A percentile compares a stretch with the other conserved stretches of the same genome.
Evolutionary conservation across 108 stramenopile species (phyloP).

Genomic region (Seminavis robusta): DNA sequence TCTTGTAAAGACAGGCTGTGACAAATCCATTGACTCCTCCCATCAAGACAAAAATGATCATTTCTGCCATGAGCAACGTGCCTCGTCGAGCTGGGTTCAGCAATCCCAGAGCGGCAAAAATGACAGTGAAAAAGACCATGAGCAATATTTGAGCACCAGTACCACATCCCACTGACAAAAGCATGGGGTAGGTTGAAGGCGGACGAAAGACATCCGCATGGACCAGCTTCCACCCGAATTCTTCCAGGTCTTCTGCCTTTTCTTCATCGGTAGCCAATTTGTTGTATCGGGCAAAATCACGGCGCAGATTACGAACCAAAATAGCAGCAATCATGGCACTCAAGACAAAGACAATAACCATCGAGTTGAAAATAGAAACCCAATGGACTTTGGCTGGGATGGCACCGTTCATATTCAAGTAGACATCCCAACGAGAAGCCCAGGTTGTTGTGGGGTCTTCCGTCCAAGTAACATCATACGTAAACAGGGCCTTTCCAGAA

Average conservation of each 20-base stretch:
- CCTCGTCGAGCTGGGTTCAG: constrained; percentile 96
- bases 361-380: constrained; percentile 88
- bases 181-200: constrained; percentile 80
- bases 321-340: constrained; percentile 95
- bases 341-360: constrained; percentile 93
- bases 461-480: constrained; percentile 95
- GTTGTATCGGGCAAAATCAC: constrained; percentile 88
- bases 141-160: constrained; percentile 88
- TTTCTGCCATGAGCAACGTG: constrained; percentile 92
- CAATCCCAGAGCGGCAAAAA: constrained; percentile 94
- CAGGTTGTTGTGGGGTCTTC: constrained; percentile 77
- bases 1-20: constrained; percentile 96
- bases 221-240: constrained; percentile 98
- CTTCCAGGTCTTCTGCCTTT: constrained; percentile 93
- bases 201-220: constrained; percentile 97
- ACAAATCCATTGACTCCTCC: constrained; percentile 91
- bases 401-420: constrained; percentile 92
- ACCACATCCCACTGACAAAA: constrained; percentile 85
- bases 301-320: constrained; percentile 84
- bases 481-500: constrained; percentile 83
- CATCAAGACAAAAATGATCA: constrained; percentile 95
- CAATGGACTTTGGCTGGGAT: constrained; percentile 94
- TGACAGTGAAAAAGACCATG: constrained; percentile 86
- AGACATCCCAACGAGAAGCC: constrained; percentile 98
- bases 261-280: constrained; percentile 91